A percentile compares a stretch with the other conserved stretches of the same genome.
Evolutionary conservation across 106 monocot species (phyloP).

Genomic region (Posidonia australis): DNA sequence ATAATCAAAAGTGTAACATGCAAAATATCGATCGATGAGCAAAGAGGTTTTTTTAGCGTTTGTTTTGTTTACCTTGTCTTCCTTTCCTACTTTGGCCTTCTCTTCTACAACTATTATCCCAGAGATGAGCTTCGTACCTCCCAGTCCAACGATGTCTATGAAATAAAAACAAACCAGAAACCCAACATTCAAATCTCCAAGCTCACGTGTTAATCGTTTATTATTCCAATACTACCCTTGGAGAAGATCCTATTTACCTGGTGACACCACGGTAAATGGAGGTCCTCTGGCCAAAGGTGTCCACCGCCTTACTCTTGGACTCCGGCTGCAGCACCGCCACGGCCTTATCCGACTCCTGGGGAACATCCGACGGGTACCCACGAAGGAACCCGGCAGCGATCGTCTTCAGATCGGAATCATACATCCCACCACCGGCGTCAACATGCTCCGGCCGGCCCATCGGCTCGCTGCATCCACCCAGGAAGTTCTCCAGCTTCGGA

Average conservation of each 20-base stretch:
- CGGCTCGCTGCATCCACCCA: slow-evolving; percentile 10
- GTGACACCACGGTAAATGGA: slow-evolving; percentile 47
- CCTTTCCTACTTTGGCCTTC: slow-evolving; percentile 98
- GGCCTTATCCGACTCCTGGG: slow-evolving; percentile 7
- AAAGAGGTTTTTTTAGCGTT: background rate
- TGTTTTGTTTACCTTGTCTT: slow-evolving; percentile 52
- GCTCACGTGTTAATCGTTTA: too few species aligned
- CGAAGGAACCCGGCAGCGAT: slow-evolving; percentile 63
- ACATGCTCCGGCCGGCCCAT: slow-evolving; percentile 1
- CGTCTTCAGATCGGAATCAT: slow-evolving; percentile 30
- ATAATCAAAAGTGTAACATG: background rate
- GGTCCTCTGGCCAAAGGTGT: slow-evolving; percentile 28
- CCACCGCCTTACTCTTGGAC: slow-evolving; percentile 13
- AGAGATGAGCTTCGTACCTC: slow-evolving; percentile 91
- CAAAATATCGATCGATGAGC: background rate
- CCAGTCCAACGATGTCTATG: slow-evolving; percentile 95
- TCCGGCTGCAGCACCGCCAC: slow-evolving; percentile 2
- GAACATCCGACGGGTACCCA: slow-evolving; percentile 9
- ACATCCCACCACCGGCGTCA: slow-evolving; percentile 5
- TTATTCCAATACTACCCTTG: background rate
- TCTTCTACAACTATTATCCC: slow-evolving; percentile 94
- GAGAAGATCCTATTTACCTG: slow-evolving; percentile 5
- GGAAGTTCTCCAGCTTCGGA: slow-evolving; percentile 38
- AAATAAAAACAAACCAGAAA: background rate
- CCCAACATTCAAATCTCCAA: too few species aligned